Base-by-base conservation (phyloP, 2,329 filamentous ascomycete species). In the Neocatenulostroma microsporum region DNA sequence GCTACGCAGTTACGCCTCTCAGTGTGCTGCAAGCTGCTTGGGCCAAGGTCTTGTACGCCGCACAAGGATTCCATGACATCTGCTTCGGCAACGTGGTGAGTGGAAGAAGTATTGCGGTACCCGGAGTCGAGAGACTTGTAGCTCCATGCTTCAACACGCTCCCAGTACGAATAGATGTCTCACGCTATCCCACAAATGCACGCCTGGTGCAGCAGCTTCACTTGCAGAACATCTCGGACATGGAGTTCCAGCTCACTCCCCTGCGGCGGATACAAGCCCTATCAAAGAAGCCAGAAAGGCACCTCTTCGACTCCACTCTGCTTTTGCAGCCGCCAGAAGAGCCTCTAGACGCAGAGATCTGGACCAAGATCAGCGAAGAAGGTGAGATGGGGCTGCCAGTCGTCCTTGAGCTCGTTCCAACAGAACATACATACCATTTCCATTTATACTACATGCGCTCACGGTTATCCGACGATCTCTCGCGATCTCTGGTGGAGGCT, bases 141-240 rank as follows among this genome's bases (percentile, higher is more conserved):
- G 86, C 84, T 0, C 88, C 88, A 0, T 94, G 86, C 56, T 94
- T 95, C 68, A 95, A 94, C 54, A 94, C 88, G 0, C 62, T 94
- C 10, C 86, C 88, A 0, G 55, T 87, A 2, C 74, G 85, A 18
- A 62, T 77, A 12, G 62, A 76, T 21, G 42, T 83, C 8, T 61
- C 68, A 1, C 54, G 55, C 3, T 56, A 56, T 2, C 63, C 58
- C 1, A 70, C 68, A 12, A 78, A 79, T 39, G 49, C 68, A 0
- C 71, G 78, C 4, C 55, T 87, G 9, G 62, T 82, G 18, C 73
- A 72, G 39, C 56, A 63, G 2, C 67, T 85, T 2, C 80, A 87
- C 34, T 59, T 61, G 0, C 55, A 76, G 18, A 87, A 84, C 51
- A 62, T 74, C 0, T 68, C 78, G 1, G 61, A 78, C 2, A 50